Percentiles rank a stretch among this genome's conserved stretches.
phyloP scores from a whole-genome alignment of 2,329 filamentous ascomycete species.

The Fusarium gaditjirri region DNA sequence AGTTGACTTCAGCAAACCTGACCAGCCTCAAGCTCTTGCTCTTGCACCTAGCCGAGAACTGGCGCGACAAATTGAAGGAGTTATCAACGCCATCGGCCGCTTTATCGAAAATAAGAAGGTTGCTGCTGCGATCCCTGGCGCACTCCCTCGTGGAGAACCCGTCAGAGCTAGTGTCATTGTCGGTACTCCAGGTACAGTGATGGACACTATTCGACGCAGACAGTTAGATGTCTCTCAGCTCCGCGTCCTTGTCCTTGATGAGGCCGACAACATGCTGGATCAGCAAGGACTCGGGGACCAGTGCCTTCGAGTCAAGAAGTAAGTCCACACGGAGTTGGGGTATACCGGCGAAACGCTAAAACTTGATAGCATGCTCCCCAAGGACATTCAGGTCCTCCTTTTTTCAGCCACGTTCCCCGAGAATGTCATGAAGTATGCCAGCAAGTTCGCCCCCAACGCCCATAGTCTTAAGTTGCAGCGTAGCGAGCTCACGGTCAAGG shows the following conservation, averaged over 20 bases:
- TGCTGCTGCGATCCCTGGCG: constrained; percentile 84
- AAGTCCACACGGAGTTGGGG: constrained; percentile 27
- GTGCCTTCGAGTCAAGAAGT: constrained; percentile 89
- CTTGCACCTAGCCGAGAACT: constrained; percentile 94
- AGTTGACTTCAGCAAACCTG: constrained; percentile 75
- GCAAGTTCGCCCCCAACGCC: constrained; percentile 84
- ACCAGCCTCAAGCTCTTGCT: constrained; percentile 84
- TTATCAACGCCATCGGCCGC: constrained; percentile 84
- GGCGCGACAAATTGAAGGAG: constrained; percentile 91
- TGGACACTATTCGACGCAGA: constrained; percentile 83
- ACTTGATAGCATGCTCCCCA: constrained; percentile 72
- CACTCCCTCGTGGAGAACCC: constrained; percentile 72
- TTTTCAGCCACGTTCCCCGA: constrained; percentile 96
- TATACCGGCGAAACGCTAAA: constrained; percentile 45
- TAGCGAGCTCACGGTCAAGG: constrained; percentile 93
- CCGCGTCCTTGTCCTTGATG: constrained; percentile 89
- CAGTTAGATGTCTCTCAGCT: constrained; percentile 78
- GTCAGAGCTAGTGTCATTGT: constrained; percentile 85
- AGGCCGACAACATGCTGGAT: constrained; percentile 99
- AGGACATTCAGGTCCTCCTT: constrained; percentile 83
- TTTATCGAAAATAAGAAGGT: constrained; percentile 82
- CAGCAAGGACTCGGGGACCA: constrained; percentile 95
- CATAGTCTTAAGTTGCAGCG: constrained; percentile 89
- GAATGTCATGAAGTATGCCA: constrained; percentile 84
- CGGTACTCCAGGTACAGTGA: constrained; percentile 92